Conservation (phyloP, 768 basidiomycete species). For the Gyrodon lividus region DNA sequence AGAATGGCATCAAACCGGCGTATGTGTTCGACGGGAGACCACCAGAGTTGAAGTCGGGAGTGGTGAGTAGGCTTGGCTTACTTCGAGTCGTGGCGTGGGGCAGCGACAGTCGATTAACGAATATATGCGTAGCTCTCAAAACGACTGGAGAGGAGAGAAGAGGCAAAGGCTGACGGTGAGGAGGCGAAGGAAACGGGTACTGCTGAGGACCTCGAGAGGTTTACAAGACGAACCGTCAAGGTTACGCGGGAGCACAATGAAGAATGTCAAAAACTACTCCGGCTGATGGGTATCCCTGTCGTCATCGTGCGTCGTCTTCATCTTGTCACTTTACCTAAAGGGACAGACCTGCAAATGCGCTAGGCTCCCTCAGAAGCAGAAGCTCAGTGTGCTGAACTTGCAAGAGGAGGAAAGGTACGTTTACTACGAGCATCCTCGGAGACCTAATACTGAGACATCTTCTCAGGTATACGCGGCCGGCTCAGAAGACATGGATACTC, state of each 20-base stretch:
- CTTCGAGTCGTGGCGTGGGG: background rate
- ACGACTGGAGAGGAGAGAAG: conserved; percentile 87
- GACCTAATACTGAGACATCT: background rate
- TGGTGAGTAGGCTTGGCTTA: conserved; percentile 56
- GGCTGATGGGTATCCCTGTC: conserved; percentile 95
- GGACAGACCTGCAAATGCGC: background rate
- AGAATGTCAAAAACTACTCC: conserved; percentile 84
- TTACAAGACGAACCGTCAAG: conserved; percentile 87
- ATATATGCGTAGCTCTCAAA: conserved; percentile 72
- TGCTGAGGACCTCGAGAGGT: conserved; percentile 87
- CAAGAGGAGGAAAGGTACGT: conserved; percentile 86
- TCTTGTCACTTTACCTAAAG: background rate
- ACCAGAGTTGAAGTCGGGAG: conserved; percentile 94
- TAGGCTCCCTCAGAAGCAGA: conserved; percentile 99
- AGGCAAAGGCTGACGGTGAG: conserved; percentile 92
- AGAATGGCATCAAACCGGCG: conserved; percentile 97
- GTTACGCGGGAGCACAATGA: conserved; percentile 97
- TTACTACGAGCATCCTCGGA: background rate
- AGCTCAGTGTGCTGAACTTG: conserved; percentile 97
- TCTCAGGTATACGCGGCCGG: conserved; percentile 91
- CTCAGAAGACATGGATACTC: conserved; percentile 99
- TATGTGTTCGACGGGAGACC: conserved; percentile 99
- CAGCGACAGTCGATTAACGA: background rate
- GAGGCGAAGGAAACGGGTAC: conserved; percentile 98
- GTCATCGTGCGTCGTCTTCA: conserved; percentile 63